phyloP scores from a whole-genome alignment of 2,329 filamentous ascomycete species.

The Alternaria atra region DNA sequence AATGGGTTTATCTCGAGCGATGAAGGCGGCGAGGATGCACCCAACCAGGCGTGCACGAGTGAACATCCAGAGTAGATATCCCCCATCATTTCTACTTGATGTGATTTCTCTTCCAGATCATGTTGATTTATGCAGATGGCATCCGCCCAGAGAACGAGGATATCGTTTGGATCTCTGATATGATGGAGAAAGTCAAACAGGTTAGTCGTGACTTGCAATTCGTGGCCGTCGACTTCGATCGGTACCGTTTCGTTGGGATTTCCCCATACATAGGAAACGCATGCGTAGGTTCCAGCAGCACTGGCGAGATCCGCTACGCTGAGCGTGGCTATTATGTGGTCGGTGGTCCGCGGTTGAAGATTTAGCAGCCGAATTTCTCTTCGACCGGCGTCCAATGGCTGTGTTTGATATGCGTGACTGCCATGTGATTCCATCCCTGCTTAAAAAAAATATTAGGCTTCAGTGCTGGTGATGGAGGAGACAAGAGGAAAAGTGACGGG shows the following conservation, averaged over 20 bases:
- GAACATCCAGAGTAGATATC: neutral
- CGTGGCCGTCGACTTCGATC: constrained; percentile 1
- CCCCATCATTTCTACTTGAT: constrained; percentile 3
- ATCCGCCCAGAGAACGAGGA: neutral
- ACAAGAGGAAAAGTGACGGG: neutral
- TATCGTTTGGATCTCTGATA: neutral
- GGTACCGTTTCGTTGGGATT: neutral
- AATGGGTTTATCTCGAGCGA: neutral
- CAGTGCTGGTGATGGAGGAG: neutral
- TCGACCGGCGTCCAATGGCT: neutral
- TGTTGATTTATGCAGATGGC: constrained; percentile 2
- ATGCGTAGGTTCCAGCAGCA: constrained; percentile 2
- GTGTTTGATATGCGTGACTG: neutral
- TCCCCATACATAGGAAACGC: constrained; percentile 10
- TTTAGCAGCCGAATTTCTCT: neutral
- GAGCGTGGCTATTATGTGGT: neutral
- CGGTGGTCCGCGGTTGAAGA: neutral
- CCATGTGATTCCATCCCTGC: neutral
- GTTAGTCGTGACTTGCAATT: constrained; percentile 3
- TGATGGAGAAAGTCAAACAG: constrained; percentile 1
- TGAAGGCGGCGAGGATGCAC: neutral
- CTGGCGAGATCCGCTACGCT: neutral
- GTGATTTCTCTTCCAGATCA: neutral
- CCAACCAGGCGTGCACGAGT: neutral
- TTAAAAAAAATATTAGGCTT: neutral